Conservation (phyloP, 1,284 basidiomycete genomes). For the Caloboletus inedulis region DNA sequence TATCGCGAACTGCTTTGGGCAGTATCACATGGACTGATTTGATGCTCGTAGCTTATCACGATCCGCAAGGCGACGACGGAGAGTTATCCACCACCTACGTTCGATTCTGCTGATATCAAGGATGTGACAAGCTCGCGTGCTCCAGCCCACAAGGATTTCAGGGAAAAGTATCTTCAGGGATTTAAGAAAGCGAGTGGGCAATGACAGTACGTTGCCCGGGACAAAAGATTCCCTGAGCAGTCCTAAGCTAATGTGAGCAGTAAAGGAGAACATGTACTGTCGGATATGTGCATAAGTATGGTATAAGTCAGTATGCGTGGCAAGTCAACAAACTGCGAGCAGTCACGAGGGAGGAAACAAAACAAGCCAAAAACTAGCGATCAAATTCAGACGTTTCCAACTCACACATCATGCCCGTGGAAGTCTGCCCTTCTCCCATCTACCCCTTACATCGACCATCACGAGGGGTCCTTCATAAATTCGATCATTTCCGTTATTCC, state of each 20-base stretch:
- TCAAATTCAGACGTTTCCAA: background rate
- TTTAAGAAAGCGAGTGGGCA: constrained; percentile 48
- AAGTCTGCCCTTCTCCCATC: background rate
- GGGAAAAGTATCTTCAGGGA: constrained; percentile 78
- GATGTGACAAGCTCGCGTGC: constrained; percentile 37
- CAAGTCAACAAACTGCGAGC: background rate
- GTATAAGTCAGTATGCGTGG: constrained; percentile 10
- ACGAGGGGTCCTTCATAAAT: background rate
- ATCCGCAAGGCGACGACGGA: constrained; percentile 68
- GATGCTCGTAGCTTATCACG: constrained; percentile 70
- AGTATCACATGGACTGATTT: constrained; percentile 2
- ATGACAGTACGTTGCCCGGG: background rate
- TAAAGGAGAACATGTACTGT: background rate
- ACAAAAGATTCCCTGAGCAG: background rate
- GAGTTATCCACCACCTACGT: constrained; percentile 50
- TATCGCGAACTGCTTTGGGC: constrained; percentile 13
- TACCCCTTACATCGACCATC: background rate
- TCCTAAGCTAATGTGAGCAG: background rate
- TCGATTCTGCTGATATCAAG: constrained; percentile 32
- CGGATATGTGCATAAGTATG: background rate
- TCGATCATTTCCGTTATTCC: background rate
- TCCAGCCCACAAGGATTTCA: constrained; percentile 76
- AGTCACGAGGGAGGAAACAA: background rate
- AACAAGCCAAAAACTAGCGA: background rate
- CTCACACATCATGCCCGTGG: background rate